phyloP scores from a whole-genome alignment of 768 basidiomycete genomes.

The Coprinopsis cinerea region DNA sequence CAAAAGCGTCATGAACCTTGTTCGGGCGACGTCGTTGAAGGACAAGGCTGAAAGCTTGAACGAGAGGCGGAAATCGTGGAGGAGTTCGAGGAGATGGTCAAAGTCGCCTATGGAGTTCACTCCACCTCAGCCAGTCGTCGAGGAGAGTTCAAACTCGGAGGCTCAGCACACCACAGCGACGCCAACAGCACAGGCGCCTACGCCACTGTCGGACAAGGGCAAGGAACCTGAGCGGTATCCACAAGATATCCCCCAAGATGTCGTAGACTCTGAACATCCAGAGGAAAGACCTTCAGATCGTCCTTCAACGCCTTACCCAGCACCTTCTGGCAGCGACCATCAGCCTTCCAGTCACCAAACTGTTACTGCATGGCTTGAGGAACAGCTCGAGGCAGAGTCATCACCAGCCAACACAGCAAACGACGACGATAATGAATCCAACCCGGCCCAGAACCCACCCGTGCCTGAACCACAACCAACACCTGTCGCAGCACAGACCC shows the following conservation, averaged over 20 bases:
- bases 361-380: slow-evolving; percentile 13
- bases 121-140: slow-evolving; percentile 8
- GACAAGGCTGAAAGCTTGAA: slow-evolving; percentile 4
- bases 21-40: slow-evolving; percentile 15
- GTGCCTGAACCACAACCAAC: neutral
- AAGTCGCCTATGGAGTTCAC: slow-evolving; percentile 18
- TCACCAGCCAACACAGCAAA: neutral
- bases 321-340: too few species aligned
- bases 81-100: slow-evolving; percentile 26
- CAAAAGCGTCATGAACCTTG: slow-evolving; percentile 28
- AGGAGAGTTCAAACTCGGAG: neutral
- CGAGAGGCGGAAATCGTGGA: slow-evolving; percentile 21
- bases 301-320: neutral
- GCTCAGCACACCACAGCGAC: neutral
- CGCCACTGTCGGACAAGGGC: neutral
- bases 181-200: neutral
- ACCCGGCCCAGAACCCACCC: neutral
- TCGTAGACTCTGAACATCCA: neutral
- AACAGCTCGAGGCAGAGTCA: slow-evolving; percentile 4
- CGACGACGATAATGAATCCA: neutral
- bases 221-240: neutral
- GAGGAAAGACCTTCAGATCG: neutral
- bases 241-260: neutral
- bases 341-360: slow-evolving; percentile 10
- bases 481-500: slow-evolving; percentile 5